These are phyloP conservation scores for Ceratocystis diversiconidia DNA, from an alignment of 2,329 filamentous ascomycete species.

Conservation along the genomic window DNA sequence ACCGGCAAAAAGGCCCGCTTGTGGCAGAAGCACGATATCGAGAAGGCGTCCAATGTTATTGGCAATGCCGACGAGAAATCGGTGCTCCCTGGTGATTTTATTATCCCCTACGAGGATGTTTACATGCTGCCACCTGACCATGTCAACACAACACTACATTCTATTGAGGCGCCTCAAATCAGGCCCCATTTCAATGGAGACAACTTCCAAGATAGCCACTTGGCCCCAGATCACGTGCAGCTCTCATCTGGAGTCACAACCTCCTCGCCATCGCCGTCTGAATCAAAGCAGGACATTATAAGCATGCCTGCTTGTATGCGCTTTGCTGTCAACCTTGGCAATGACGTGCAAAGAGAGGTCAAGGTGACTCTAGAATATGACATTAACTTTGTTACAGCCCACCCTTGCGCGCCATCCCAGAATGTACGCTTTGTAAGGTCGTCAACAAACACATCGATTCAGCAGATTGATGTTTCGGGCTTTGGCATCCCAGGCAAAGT, in stretches of 20 bases:
- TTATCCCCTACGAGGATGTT: conserved; percentile 43
- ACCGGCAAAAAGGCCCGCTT: conserved; percentile 43
- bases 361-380: conserved; percentile 40
- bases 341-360: conserved; percentile 14
- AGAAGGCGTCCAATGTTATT: conserved; percentile 45
- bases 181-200: neutral
- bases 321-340: conserved; percentile 27
- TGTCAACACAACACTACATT: conserved; percentile 35
- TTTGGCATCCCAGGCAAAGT: conserved; percentile 29
- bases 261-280: conserved; percentile 20
- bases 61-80: conserved; percentile 41
- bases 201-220: neutral
- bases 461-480: conserved; percentile 40
- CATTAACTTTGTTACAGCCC: conserved; percentile 50
- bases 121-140: conserved; percentile 36
- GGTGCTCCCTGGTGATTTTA: conserved; percentile 47
- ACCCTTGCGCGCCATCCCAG: conserved; percentile 46
- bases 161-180: conserved; percentile 32
- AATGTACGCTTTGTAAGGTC: conserved; percentile 45
- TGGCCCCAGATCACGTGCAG: conserved; percentile 7
- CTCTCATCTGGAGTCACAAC: conserved; percentile 16
- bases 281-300: neutral
- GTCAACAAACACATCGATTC: conserved; percentile 44
- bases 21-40: conserved; percentile 45
- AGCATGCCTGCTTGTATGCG: conserved; percentile 25